phyloP scores from a whole-genome alignment of 441 rosid genomes.

The Adansonia grandidieri region DNA sequence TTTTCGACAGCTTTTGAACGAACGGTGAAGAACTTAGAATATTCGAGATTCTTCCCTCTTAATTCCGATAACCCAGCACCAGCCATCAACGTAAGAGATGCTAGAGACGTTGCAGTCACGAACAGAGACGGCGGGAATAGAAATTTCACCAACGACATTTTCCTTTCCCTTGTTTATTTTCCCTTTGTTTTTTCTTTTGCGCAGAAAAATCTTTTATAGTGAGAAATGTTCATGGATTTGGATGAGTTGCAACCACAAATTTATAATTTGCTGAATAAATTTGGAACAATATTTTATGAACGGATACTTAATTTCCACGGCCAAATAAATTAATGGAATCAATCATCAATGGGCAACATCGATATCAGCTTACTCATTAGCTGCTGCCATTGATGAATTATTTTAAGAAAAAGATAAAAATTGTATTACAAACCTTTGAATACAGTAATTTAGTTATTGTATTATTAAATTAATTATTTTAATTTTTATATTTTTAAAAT shows the following conservation, averaged over 20 bases:
- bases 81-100: not conserved
- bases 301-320: not conserved
- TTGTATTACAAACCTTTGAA: too few species aligned
- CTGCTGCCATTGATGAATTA: too few species aligned
- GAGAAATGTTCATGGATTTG: not conserved
- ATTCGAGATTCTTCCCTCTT: slow-evolving; percentile 59
- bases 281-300: too few species aligned
- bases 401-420: too few species aligned
- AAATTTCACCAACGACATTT: slow-evolving; percentile 9
- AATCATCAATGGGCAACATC: too few species aligned
- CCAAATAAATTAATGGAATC: too few species aligned
- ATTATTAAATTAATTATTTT: too few species aligned
- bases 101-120: not conserved
- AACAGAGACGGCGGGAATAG: slow-evolving; percentile 11
- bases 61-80: slow-evolving; percentile 53
- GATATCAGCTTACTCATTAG: too few species aligned
- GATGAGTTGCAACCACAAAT: not conserved
- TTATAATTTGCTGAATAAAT: not conserved
- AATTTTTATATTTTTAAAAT: too few species aligned
- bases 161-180: not conserved
- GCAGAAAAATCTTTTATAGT: not conserved
- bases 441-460: too few species aligned
- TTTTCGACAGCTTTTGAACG: not conserved
- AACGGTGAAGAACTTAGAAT: slow-evolving; percentile 62
- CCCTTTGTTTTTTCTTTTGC: not conserved